phyloP scores from a whole-genome alignment of 2,329 filamentous ascomycete genomes.

The Hymenoscyphus occultus region DNA sequence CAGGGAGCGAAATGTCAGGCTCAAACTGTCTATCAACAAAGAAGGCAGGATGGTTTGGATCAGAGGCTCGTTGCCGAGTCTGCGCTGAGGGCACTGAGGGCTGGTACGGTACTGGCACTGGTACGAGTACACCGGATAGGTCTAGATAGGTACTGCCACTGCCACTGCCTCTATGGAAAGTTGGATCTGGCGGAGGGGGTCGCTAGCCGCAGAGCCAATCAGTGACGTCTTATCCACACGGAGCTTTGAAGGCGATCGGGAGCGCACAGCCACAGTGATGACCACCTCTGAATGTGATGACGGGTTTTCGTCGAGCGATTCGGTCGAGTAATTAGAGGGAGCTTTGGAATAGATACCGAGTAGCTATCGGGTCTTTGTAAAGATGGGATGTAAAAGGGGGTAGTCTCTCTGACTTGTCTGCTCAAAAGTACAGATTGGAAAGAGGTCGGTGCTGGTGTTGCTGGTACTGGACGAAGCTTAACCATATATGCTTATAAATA shows the following conservation, averaged over 20 bases:
- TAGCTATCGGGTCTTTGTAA: too few relatives aligned
- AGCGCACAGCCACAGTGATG: not conserved
- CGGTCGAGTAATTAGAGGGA: not conserved
- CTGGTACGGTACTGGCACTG: too few relatives aligned
- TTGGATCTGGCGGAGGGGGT: not conserved
- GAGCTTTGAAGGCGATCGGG: too few relatives aligned
- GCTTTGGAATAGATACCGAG: not conserved
- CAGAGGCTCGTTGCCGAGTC: slow-evolving; percentile 2
- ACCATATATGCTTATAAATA: too few relatives aligned
- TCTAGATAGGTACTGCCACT: not conserved
- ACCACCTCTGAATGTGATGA: not conserved
- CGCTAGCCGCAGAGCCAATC: slow-evolving; percentile 5
- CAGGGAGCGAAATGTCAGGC: slow-evolving; percentile 16
- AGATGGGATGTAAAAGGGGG: too few relatives aligned
- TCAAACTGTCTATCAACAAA: slow-evolving; percentile 11
- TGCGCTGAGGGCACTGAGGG: not conserved
- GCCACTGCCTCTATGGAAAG: not conserved
- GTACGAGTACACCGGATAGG: too few relatives aligned
- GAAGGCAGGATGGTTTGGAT: slow-evolving; percentile 10
- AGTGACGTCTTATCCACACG: not conserved
- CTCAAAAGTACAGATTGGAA: not conserved
- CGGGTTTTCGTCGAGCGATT: not conserved
- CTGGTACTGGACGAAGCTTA: too few relatives aligned
- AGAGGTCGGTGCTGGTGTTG: not conserved
- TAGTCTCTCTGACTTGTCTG: too few relatives aligned